Base-by-base conservation (phyloP, 208 protist species). In the Hexamita inflata region DNA sequence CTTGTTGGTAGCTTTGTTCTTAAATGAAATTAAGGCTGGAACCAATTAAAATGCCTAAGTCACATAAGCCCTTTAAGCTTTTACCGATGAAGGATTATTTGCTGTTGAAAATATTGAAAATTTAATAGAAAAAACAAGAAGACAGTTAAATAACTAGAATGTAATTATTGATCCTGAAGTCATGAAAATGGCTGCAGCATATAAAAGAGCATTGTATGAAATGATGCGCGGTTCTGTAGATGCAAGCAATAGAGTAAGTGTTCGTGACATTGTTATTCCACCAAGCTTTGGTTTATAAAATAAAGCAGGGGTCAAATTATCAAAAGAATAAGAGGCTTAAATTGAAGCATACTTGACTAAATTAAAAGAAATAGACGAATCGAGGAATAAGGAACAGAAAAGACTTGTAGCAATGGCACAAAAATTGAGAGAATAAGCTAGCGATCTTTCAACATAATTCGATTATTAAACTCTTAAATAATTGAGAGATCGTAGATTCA, bases 161-260 rank as follows among this genome's bases (percentile, higher is more conserved):
- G 9, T 45, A 42, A 38, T 45, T 49, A 70, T 38, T 45, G 7
- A 13, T 24, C 9, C 4, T 15, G 35, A 45, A 38, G 64, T 70
- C 11, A 15, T 70, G 15, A 4, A 34, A 9, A 7, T 70, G 4
- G 26, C 30, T 15, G 26, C 26, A 9, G 26, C 64, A n/a, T 70
- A 70, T 70, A 70, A 70, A 38, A 7, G 64, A 32, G 64, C 64
- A 11, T 19, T 70, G 4, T 70, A 70, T 45, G 64, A 70, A 32
- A 70, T 70, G 64, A 70, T 70, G 64, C 9, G 64, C 11, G 64
- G 64, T 32, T n/a, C 64, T 40, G 42, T 70, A 30, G 64, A 70
- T 49, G 64, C 64, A 57, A 19, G 19, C 4, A 70, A 70, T 49
- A 7, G 35, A n/a, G 9, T 70, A 42, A 70, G 19, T 24, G 35